Base-by-base conservation (phyloP, 1,139 yeast genomes). In the Hemisphaericaspora lyxosophila region DNA sequence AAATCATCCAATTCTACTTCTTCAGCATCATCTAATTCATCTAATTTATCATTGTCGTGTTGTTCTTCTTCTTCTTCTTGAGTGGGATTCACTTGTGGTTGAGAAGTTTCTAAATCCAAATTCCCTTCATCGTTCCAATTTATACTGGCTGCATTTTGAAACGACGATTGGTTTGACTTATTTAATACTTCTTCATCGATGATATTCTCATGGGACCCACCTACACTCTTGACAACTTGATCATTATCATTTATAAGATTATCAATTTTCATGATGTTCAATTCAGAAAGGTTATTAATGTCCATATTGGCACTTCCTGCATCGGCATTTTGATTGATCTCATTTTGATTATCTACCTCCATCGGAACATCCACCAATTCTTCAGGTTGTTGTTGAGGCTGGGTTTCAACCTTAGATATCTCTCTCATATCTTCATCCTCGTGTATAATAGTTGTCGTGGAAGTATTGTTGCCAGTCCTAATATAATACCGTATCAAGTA, bases 61-160 rank as follows among this genome's bases (percentile, higher is more conserved):
- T 19, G 12, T 1, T 13, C 14, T 8, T 6, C 33, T 14, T 13
- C 14, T 11, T 11, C 18, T 15, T 22, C 26, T 22, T n/a, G n/a
- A 13, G 17, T 31, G 7, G 34, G 20, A n/a, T 23, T 14, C n/a
- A 6, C 19, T 4, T 22, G 31, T 9, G 19, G 12, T 3, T 27
- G 27, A 7, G 67, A 55, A 31, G 54, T 45, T 14, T 62, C 69
- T 12, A 67, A 50, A 29, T 62, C 59, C 20, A 64, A 42, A 31
- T 54, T 54, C 7, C 54, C 62, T 28, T 62, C 72, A 34, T 70
- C 73, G 42, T 66, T 67, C 76, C 77, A 71, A 43, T 66, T 68
- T 20, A 71, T 64, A 46, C 74, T 69, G 0, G 66, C 55, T 3
- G 74, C 69, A 38, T 64, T 55, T 43, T 69, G 73, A 46, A 71